These are phyloP conservation scores for Microthyrium microscopicum DNA, from an alignment of 2,329 filamentous ascomycete genomes.

Conservation along the genomic window DNA sequence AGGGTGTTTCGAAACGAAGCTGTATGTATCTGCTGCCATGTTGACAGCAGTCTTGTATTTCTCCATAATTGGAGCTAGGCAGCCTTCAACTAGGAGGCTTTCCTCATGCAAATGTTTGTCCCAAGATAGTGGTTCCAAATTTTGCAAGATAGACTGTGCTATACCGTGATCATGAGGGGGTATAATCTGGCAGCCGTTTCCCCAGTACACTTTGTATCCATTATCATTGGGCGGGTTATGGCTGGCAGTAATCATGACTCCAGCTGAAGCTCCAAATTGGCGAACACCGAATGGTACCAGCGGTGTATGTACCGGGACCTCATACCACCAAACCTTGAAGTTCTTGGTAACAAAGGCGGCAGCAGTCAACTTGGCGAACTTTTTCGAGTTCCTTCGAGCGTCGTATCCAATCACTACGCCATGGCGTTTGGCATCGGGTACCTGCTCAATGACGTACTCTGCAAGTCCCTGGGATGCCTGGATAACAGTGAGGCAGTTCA, in stretches of 20 bases:
- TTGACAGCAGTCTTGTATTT: constrained; percentile 28
- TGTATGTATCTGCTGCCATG: constrained; percentile 20
- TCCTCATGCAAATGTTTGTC: constrained; percentile 26
- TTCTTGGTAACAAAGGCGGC: constrained; percentile 41
- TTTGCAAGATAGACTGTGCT: constrained; percentile 36
- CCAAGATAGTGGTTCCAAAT: constrained; percentile 33
- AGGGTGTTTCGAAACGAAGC: constrained; percentile 12
- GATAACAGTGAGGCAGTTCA: constrained; percentile 43
- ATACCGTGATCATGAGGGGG: constrained; percentile 44
- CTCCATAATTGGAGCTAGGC: constrained; percentile 24
- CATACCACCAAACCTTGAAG: constrained; percentile 43
- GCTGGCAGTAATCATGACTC: constrained; percentile 50
- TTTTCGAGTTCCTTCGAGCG: constrained; percentile 44
- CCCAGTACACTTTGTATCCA: constrained; percentile 52
- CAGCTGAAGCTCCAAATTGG: constrained; percentile 36
- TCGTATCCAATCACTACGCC: constrained; percentile 46
- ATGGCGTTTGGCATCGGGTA: constrained; percentile 23
- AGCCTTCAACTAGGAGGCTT: constrained; percentile 24
- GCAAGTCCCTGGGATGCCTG: constrained; percentile 50
- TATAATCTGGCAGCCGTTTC: constrained; percentile 49
- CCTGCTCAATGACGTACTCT: constrained; percentile 35
- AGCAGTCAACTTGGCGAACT: constrained; percentile 43
- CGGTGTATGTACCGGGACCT: constrained; percentile 40
- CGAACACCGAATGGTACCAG: constrained; percentile 45
- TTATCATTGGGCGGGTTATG: constrained; percentile 49